Evolutionary conservation across 495 filamentous ascomycete species (phyloP).

Genomic region (Penicillium arizonense): DNA sequence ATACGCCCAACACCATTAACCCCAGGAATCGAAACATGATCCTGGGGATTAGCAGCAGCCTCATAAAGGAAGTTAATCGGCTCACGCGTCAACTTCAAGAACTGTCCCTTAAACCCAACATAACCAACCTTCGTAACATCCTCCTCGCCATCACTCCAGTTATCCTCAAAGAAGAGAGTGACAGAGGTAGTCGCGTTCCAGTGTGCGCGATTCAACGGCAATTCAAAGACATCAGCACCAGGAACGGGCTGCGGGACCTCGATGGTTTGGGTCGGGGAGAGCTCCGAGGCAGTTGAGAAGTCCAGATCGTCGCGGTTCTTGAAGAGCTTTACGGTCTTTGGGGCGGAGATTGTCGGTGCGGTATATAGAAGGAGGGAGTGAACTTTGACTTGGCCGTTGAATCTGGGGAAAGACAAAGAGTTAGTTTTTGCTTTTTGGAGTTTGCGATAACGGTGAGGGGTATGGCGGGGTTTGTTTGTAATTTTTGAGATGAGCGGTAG

Average conservation of each 20-base stretch:
- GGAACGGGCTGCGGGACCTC: slow-evolving; percentile 68
- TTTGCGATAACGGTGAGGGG: slow-evolving; percentile 21
- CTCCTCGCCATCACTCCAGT: slow-evolving; percentile 63
- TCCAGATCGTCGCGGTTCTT: slow-evolving; percentile 85
- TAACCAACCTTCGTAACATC: slow-evolving; percentile 79
- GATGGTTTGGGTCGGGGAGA: slow-evolving; percentile 70
- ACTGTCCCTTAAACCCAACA: slow-evolving; percentile 90
- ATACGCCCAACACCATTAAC: slow-evolving; percentile 39
- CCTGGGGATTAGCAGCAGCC: slow-evolving; percentile 84
- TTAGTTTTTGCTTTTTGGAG: slow-evolving; percentile 11
- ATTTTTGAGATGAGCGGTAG: background rate
- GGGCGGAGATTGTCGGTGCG: slow-evolving; percentile 66
- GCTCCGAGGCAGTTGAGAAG: slow-evolving; percentile 70
- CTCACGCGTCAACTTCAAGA: slow-evolving; percentile 79
- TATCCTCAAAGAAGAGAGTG: slow-evolving; percentile 76
- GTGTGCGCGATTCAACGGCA: slow-evolving; percentile 79
- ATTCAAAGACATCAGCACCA: slow-evolving; percentile 72
- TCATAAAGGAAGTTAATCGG: slow-evolving; percentile 87
- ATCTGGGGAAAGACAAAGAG: slow-evolving; percentile 52
- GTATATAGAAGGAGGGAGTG: slow-evolving; percentile 85
- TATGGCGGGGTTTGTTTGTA: slow-evolving; percentile 20
- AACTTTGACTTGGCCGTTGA: slow-evolving; percentile 89
- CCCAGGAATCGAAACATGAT: slow-evolving; percentile 63
- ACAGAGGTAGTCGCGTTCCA: slow-evolving; percentile 79
- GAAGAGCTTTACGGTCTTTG: slow-evolving; percentile 78